Percentiles rank a stretch among this genome's conserved stretches.
These are phyloP conservation scores for Fusarium devonianum DNA, from an alignment of 2,329 filamentous ascomycete genomes.

Conservation along the genomic window DNA sequence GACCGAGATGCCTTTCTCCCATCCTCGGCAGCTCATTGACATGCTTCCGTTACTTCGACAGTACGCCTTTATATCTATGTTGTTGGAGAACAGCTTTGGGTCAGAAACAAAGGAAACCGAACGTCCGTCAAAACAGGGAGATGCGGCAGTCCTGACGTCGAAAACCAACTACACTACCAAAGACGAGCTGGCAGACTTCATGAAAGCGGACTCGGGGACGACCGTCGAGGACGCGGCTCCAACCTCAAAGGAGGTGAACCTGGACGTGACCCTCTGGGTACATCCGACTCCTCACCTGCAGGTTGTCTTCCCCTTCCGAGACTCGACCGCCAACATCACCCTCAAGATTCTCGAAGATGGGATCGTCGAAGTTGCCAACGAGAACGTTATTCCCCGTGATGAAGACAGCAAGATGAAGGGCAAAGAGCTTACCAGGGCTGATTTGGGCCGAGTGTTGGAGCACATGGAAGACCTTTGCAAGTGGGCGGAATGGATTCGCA, in stretches of 20 bases:
- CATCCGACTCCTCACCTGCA: conserved; percentile 58
- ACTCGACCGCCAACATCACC: conserved; percentile 59
- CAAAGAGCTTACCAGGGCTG: conserved; percentile 50
- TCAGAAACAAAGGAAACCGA: conserved; percentile 41
- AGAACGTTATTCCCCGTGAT: conserved; percentile 54
- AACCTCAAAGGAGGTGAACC: conserved; percentile 39
- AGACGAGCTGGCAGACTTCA: conserved; percentile 46
- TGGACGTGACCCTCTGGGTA: conserved; percentile 62
- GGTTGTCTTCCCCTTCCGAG: conserved; percentile 61
- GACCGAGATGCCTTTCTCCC: conserved; percentile 75
- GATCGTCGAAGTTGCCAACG: conserved; percentile 63
- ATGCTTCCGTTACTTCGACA: conserved; percentile 79
- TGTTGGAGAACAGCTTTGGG: conserved; percentile 70
- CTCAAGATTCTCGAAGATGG: conserved; percentile 68
- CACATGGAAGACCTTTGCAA: conserved; percentile 59
- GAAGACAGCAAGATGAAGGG: conserved; percentile 42
- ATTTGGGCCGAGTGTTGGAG: conserved; percentile 56
- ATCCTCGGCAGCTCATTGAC: conserved; percentile 77
- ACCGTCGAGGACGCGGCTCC: background rate
- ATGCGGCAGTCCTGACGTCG: background rate
- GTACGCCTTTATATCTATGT: conserved; percentile 72
- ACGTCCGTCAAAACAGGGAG: conserved; percentile 7
- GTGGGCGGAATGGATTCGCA: conserved; percentile 63
- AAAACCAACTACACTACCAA: conserved; percentile 40
- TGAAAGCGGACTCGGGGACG: conserved; percentile 29